Evolutionary conservation across 129 eudicot species (phyloP).

Genomic region (Apium graveolens): DNA sequence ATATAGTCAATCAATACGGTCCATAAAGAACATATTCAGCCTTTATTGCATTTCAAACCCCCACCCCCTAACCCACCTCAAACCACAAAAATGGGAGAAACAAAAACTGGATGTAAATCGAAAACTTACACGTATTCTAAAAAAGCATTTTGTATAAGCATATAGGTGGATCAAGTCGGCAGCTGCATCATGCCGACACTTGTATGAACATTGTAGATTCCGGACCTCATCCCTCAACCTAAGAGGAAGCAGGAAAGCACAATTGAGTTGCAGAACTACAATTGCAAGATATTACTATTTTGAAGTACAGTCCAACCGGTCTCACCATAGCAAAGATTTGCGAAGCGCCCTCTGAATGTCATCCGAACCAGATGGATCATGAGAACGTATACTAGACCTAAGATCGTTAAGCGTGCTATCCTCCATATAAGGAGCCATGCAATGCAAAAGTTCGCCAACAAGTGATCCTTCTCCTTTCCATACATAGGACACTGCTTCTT

Average conservation of each 20-base stretch:
- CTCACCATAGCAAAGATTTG: slow-evolving; percentile 80
- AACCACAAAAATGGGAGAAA: neutral
- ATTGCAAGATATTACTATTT: neutral
- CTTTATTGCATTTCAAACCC: neutral
- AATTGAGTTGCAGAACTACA: neutral
- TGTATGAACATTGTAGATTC: slow-evolving; percentile 70
- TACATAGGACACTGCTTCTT: slow-evolving; percentile 57
- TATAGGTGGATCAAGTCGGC: slow-evolving; percentile 92
- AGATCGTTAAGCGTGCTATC: slow-evolving; percentile 52
- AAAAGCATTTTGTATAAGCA: slow-evolving; percentile 80
- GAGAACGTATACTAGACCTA: slow-evolving; percentile 58
- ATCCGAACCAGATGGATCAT: slow-evolving; percentile 72
- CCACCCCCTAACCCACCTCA: neutral
- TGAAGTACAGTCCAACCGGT: neutral
- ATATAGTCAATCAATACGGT: neutral
- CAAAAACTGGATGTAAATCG: neutral
- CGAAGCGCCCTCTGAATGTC: slow-evolving; percentile 53
- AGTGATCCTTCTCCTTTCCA: slow-evolving; percentile 96
- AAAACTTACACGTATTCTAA: slow-evolving; percentile 63
- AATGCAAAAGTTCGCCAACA: slow-evolving; percentile 68
- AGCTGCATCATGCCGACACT: slow-evolving; percentile 95
- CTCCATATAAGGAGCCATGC: slow-evolving; percentile 78
- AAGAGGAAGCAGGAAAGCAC: neutral
- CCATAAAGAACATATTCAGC: neutral
- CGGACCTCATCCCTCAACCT: slow-evolving; percentile 99